Evolutionary conservation across 805 yeast genomes (phyloP), one percentile per base, ranked within the genome.

Genomic region (Torulaspora maleeae): DNA sequence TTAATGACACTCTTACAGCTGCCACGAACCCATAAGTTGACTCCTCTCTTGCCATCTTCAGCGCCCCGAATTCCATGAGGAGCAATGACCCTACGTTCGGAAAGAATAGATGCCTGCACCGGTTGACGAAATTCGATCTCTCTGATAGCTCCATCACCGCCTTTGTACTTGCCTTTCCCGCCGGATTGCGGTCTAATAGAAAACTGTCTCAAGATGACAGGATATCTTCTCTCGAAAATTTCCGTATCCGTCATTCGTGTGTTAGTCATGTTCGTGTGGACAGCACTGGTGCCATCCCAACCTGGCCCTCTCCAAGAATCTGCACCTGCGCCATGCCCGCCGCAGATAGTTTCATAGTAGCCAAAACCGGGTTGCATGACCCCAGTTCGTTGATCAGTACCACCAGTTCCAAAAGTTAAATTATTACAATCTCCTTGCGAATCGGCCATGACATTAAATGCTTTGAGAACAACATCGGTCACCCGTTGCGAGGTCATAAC

Each of bases 351-450:
- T 62, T 89, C 96, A 63, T 89, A 89, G 63, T 89, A 89, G 0
- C 96, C 96, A 64, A 87, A 88, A 0, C 90, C 88, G 7, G 73
- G 66, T 64, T 74, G 70, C 7, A 42, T 41, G 6, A 50, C 54
- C 49, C 78, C 58, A 60, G 81, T 70, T 66, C 73, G 60, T 9
- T 66, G 68, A 45, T 64, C 69, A 47, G 76, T 75, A 38, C 88
- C 91, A 50, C 83, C 86, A 22, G 77, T 78, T 19, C 97, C 97
- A 70, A 90, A 91, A 0, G 96, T 90, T 55, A 91, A 79, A 67
- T 91, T 93, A 67, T 93, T 91, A 64, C 96, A 87, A 48, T 93
- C 89, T 35, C 97, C 96, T 67, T 91, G 98, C 1, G 97, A 89
- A 53, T 89, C 96, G 2, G 97, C 97, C 71, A 88, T 85, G 4